Percentiles rank a stretch among this genome's conserved stretches.
Conservation (phyloP, 2,329 filamentous ascomycete species). For the Lachnellula cervina region DNA sequence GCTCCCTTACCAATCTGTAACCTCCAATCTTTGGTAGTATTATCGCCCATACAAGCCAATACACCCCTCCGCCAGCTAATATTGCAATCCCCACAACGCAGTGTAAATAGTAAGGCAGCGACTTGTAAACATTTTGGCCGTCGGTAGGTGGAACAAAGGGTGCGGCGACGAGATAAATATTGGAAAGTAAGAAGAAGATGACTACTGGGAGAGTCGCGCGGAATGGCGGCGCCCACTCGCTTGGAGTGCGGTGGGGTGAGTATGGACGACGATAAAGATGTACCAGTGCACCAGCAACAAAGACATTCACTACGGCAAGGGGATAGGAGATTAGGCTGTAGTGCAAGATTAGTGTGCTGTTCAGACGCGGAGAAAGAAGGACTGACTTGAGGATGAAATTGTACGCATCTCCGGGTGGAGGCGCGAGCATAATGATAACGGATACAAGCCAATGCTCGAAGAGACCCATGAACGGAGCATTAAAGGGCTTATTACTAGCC, state of each 20-base stretch:
- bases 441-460: constrained; percentile 61
- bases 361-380: background rate
- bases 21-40: constrained; percentile 46
- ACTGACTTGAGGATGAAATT: constrained; percentile 56
- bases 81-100: constrained; percentile 53
- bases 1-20: constrained; percentile 54
- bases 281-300: constrained; percentile 49
- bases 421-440: constrained; percentile 61
- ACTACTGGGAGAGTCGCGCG: constrained; percentile 49
- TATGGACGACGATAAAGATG: constrained; percentile 48
- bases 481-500: constrained; percentile 60
- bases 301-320: constrained; percentile 52
- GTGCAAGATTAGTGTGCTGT: background rate
- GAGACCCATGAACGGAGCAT: constrained; percentile 55
- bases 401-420: constrained; percentile 63
- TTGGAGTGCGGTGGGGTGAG: constrained; percentile 43
- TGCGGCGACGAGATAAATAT: constrained; percentile 56
- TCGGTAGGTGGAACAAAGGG: constrained; percentile 51
- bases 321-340: constrained; percentile 60
- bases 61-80: constrained; percentile 47
- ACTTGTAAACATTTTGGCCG: constrained; percentile 49
- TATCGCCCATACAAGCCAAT: constrained; percentile 53
- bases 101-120: constrained; percentile 53
- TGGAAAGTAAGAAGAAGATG: constrained; percentile 56
- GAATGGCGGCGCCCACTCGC: constrained; percentile 50